Evolutionary conservation across 805 yeast species (phyloP).

Genomic region (Nakazawaea anatomiae): DNA sequence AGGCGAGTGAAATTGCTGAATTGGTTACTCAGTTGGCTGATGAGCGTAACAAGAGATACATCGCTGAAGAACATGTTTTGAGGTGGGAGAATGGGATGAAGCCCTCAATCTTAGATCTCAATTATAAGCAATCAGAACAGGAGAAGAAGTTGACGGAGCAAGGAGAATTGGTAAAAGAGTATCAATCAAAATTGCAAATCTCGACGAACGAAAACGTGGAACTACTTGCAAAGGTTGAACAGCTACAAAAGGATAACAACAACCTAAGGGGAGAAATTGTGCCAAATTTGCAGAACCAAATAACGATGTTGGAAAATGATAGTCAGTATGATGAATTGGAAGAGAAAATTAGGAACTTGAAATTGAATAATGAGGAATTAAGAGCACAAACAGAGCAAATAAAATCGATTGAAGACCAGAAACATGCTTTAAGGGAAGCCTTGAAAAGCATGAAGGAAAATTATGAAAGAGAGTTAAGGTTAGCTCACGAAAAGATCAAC

Average conservation of each 20-base stretch:
- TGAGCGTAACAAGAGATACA: conserved; percentile 59
- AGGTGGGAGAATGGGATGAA: conserved; percentile 45
- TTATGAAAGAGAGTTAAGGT: conserved; percentile 19
- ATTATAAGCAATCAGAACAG: conserved; percentile 50
- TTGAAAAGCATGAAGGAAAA: conserved; percentile 21
- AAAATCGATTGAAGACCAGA: conserved; percentile 21
- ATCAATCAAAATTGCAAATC: conserved; percentile 39
- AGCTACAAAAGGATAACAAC: conserved; percentile 32
- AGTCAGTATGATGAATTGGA: conserved; percentile 16
- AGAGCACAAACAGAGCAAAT: conserved; percentile 15
- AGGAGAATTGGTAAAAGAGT: conserved; percentile 41
- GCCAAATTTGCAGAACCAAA: conserved; percentile 40
- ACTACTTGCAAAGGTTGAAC: conserved; percentile 33
- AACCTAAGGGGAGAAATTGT: conserved; percentile 35
- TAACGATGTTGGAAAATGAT: conserved; percentile 26
- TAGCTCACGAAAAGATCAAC: conserved; percentile 19
- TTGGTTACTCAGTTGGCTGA: conserved; percentile 53
- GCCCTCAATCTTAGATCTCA: conserved; percentile 50
- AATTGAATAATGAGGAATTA: conserved; percentile 24
- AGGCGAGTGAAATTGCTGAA: conserved; percentile 39
- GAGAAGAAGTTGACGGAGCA: conserved; percentile 39
- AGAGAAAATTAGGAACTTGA: conserved; percentile 23
- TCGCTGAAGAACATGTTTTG: conserved; percentile 66
- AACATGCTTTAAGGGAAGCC: conserved; percentile 24
- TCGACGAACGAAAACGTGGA: conserved; percentile 28